phyloP scores from a whole-genome alignment of 148 eudicot genomes.

The Fagopyrum homotropicum region DNA sequence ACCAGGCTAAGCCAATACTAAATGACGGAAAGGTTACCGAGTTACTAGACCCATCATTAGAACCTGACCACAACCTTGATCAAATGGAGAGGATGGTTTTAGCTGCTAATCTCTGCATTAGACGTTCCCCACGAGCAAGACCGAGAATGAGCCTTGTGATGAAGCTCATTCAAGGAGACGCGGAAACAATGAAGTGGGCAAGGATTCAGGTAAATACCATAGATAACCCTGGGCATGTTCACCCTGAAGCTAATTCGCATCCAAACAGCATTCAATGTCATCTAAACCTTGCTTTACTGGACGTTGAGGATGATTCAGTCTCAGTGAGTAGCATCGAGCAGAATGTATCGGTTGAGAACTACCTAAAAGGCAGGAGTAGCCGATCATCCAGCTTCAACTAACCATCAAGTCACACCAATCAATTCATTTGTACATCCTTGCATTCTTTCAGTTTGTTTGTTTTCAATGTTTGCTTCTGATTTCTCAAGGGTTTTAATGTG shows the following conservation, averaged over 20 bases:
- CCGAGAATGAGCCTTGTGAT: slow-evolving; percentile 63
- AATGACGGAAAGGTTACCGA: slow-evolving; percentile 50
- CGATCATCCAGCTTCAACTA: slow-evolving; percentile 84
- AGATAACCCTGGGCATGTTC: slow-evolving; percentile 34
- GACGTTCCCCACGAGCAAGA: slow-evolving; percentile 72
- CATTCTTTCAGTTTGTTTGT: not conserved
- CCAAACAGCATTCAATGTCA: slow-evolving; percentile 67
- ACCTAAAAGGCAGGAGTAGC: slow-evolving; percentile 86
- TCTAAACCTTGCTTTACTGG: slow-evolving; percentile 74
- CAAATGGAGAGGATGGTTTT: slow-evolving; percentile 80
- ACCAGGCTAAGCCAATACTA: slow-evolving; percentile 72
- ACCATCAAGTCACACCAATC: slow-evolving; percentile 8
- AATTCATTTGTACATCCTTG: slow-evolving; percentile 18
- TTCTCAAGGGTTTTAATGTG: not conserved
- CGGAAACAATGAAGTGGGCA: slow-evolving; percentile 64
- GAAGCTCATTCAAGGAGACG: slow-evolving; percentile 78
- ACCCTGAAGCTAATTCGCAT: slow-evolving; percentile 48
- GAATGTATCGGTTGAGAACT: slow-evolving; percentile 66
- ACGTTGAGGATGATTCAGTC: slow-evolving; percentile 70
- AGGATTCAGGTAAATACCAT: slow-evolving; percentile 43
- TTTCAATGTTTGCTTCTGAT: slow-evolving; percentile 2
- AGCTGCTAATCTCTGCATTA: slow-evolving; percentile 85
- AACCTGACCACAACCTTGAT: slow-evolving; percentile 36
- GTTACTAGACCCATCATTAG: slow-evolving; percentile 59
- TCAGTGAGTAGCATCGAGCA: slow-evolving; percentile 78